Conservation (phyloP, 352 stramenopile genomes). For the Pythium oligandrum region DNA sequence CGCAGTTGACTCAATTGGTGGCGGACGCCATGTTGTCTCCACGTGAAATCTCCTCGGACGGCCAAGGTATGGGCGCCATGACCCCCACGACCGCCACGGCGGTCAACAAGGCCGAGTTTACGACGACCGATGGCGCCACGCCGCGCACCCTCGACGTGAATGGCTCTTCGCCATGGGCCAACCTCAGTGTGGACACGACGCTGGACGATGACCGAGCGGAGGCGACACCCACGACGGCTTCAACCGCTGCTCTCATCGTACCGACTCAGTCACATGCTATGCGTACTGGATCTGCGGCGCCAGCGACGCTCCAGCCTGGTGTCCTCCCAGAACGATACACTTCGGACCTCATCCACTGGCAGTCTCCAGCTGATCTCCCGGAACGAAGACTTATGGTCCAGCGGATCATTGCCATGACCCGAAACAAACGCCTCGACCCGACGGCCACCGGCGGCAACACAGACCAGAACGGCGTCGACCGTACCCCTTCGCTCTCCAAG, state of each 20-base stretch:
- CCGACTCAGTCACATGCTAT: constrained; percentile 26
- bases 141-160: constrained; percentile 47
- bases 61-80: constrained; percentile 39
- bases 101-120: constrained; percentile 37
- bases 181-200: constrained; percentile 66
- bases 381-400: constrained; percentile 83
- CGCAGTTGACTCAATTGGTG: too few species aligned
- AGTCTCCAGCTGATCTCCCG: constrained; percentile 74
- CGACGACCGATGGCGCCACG: constrained; percentile 34
- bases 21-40: constrained; percentile 23
- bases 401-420: constrained; percentile 84
- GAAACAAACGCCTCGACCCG: constrained; percentile 46
- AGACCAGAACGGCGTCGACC: constrained; percentile 31
- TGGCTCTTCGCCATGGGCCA: constrained; percentile 58
- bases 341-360: constrained; percentile 73
- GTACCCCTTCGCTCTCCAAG: constrained; percentile 79
- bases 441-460: constrained; percentile 15
- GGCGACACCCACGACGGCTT: constrained; percentile 6
- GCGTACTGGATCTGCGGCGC: constrained; percentile 46
- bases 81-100: constrained; percentile 58
- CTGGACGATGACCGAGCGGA: constrained; percentile 11
- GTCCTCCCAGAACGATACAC: constrained; percentile 75
- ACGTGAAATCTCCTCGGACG: constrained; percentile 68
- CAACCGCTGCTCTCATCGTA: neutral
- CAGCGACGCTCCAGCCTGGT: constrained; percentile 38